Evolutionary conservation across 2,329 filamentous ascomycete species (phyloP), one percentile per base, ranked within the genome.

Genomic region (Aspergillus novoparasiticus): DNA sequence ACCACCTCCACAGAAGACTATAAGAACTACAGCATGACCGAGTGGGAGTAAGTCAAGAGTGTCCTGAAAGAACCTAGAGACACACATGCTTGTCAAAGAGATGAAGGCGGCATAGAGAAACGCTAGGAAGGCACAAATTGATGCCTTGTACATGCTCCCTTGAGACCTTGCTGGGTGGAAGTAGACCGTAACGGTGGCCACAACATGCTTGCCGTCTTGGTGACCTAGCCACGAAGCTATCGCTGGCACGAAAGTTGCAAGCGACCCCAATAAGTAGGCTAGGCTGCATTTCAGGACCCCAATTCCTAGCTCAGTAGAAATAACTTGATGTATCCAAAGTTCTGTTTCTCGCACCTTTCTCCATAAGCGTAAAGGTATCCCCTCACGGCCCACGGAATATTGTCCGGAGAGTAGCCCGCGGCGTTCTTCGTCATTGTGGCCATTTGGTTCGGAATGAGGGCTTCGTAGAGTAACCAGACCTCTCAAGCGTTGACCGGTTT

Each of bases 101-200:
- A 97, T 82, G 45, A 93, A 81, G 39, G 89, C 86, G 3, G 90
- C 89, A 75, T 96, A 98, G 43, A 89, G 78, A 64, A 97, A 92
- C 1, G 93, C 94, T 39, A 90, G 83, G 43, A 91, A 79, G 6
- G 92, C 92, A 62, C 95, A 88, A 39, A 94, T 79, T 12, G 90
- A 86, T 3, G 93, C 94, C 78, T 97, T 92, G 62, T 92, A 86
- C 93, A 97, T 97, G 68, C 91, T 95, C 0, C 94, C 94, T 30
- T 89, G 87, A 21, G 92, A 92, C 62, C 94, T 85, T 6, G 93
- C 92, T 5, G 94, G 93, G 76, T 97, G 93, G 72, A 97, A 98
- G 74, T 97, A 98, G 12, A 97, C 94, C 0, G 93, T 96, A 62
- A 97, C 88, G 2, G 94, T 97, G 36, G 93, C 93, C 58, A 97